Evolutionary conservation across 1,139 yeast genomes (phyloP).

Genomic region (Geotrichum citri-aurantii): DNA sequence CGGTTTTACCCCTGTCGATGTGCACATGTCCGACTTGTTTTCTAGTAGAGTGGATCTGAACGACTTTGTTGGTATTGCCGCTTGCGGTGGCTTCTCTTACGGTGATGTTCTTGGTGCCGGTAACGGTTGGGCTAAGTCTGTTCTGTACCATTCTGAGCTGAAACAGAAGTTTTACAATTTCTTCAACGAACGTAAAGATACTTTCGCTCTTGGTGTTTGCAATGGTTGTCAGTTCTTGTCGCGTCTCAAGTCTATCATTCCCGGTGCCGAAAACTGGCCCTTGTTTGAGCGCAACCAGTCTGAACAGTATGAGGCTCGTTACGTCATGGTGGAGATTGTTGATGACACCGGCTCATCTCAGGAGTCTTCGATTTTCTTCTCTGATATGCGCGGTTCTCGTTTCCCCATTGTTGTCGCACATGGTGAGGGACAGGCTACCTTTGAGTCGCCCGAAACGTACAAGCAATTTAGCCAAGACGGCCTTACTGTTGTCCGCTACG

Average conservation of each 20-base stretch:
- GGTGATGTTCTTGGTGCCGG: slow-evolving; percentile 99
- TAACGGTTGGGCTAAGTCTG: slow-evolving; percentile 98
- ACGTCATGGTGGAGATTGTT: slow-evolving; percentile 76
- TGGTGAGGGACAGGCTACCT: slow-evolving; percentile 93
- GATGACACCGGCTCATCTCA: slow-evolving; percentile 40
- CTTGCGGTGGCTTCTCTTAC: slow-evolving; percentile 98
- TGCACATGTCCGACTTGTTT: slow-evolving; percentile 92
- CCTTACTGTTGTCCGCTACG: slow-evolving; percentile 64
- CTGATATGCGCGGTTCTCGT: slow-evolving; percentile 86
- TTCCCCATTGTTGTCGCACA: slow-evolving; percentile 98
- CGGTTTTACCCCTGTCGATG: slow-evolving; percentile 89
- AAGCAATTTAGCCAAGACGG: slow-evolving; percentile 44
- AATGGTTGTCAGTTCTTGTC: slow-evolving; percentile 97
- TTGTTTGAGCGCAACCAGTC: slow-evolving; percentile 84
- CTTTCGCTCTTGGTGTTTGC: slow-evolving; percentile 99
- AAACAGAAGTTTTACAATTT: slow-evolving; percentile 71
- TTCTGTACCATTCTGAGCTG: slow-evolving; percentile 75
- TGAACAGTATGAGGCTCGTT: slow-evolving; percentile 97
- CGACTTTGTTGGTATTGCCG: slow-evolving; percentile 89
- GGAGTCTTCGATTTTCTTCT: slow-evolving; percentile 66
- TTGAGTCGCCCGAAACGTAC: slow-evolving; percentile 43
- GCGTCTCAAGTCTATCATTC: slow-evolving; percentile 79
- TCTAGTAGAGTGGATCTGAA: slow-evolving; percentile 66
- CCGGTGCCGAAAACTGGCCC: slow-evolving; percentile 97
- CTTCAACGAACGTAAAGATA: slow-evolving; percentile 80